Percentiles rank a stretch among this genome's conserved stretches.
phyloP scores from a whole-genome alignment of 768 basidiomycete genomes.

The Lepiota venenata region DNA sequence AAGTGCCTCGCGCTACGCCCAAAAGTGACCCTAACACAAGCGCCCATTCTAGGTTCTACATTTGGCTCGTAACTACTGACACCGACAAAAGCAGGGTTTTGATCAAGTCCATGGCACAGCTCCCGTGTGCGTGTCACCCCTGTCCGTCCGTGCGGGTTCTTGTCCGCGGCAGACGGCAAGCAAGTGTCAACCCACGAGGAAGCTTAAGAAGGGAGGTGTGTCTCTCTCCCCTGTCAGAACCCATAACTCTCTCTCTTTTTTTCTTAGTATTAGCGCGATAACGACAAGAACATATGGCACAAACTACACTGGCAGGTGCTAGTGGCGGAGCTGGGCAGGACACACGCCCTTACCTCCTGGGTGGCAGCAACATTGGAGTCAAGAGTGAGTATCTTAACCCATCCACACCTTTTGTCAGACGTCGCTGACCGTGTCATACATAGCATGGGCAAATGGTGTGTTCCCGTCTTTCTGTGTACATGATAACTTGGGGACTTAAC shows the following conservation, averaged over 20 bases:
- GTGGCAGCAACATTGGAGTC: conserved; percentile 6
- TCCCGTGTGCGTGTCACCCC: too few species aligned
- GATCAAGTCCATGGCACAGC: too few species aligned
- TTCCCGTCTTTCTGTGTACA: not conserved
- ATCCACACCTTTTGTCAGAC: too few species aligned
- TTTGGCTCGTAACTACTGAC: too few species aligned
- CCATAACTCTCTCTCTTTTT: not conserved
- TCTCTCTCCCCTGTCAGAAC: not conserved
- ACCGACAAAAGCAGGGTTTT: too few species aligned
- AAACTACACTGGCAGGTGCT: not conserved
- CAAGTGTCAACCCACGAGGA: too few species aligned
- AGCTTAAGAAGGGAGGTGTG: too few species aligned
- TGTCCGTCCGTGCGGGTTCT: too few species aligned
- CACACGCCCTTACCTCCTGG: not conserved
- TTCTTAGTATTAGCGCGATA: not conserved
- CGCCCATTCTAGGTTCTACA: too few species aligned
- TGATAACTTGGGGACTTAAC: not conserved
- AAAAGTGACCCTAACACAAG: too few species aligned
- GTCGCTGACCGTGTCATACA: not conserved
- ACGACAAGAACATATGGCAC: not conserved
- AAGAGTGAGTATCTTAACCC: conserved; percentile 1
- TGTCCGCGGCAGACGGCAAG: too few species aligned
- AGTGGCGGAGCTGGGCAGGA: not conserved
- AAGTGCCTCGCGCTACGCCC: too few species aligned
- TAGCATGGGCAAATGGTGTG: conserved; percentile 3